Evolutionary conservation across 2,329 filamentous ascomycete genomes (phyloP).

Genomic region (Didymella lethalis): DNA sequence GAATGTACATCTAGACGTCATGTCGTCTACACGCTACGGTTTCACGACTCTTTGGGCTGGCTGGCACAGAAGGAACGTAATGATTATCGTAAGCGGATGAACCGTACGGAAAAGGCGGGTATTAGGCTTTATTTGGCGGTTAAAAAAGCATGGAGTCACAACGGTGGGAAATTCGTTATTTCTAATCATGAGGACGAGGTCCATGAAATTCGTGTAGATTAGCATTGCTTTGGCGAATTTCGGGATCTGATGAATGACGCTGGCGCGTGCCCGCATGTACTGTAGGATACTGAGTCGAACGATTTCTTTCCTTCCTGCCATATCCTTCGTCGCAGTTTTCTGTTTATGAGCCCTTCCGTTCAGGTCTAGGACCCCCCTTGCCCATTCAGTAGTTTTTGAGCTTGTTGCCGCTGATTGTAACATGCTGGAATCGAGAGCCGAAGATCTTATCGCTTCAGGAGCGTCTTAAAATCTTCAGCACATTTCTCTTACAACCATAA

Average conservation of each 20-base stretch:
- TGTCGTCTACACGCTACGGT: constrained; percentile 26
- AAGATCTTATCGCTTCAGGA: too few species aligned
- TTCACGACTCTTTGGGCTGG: constrained; percentile 37
- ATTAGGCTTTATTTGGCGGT: constrained; percentile 29
- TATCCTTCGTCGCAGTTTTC: not conserved
- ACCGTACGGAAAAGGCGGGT: constrained; percentile 13
- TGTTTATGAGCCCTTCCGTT: not conserved
- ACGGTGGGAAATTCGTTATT: constrained; percentile 19
- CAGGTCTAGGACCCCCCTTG: not conserved
- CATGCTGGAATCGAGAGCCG: too few species aligned
- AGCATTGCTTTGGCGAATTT: constrained; percentile 28
- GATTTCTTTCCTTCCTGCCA: constrained; percentile 4
- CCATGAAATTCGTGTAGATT: constrained; percentile 28
- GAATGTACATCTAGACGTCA: constrained; percentile 24
- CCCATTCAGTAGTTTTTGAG: too few species aligned
- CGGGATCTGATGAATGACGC: constrained; percentile 18
- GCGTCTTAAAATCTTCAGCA: too few species aligned
- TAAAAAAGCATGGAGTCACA: constrained; percentile 37
- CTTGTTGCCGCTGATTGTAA: too few species aligned
- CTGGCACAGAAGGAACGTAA: constrained; percentile 35
- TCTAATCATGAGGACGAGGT: constrained; percentile 19
- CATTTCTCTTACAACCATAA: too few species aligned
- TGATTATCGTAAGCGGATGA: constrained; percentile 23
- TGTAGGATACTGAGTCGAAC: constrained; percentile 34
- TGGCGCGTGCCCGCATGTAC: constrained; percentile 27